A percentile compares a stretch with the other conserved stretches of the same genome.
Evolutionary conservation across 1,284 basidiomycete species (phyloP).

Genomic region (Trametes versicolor): DNA sequence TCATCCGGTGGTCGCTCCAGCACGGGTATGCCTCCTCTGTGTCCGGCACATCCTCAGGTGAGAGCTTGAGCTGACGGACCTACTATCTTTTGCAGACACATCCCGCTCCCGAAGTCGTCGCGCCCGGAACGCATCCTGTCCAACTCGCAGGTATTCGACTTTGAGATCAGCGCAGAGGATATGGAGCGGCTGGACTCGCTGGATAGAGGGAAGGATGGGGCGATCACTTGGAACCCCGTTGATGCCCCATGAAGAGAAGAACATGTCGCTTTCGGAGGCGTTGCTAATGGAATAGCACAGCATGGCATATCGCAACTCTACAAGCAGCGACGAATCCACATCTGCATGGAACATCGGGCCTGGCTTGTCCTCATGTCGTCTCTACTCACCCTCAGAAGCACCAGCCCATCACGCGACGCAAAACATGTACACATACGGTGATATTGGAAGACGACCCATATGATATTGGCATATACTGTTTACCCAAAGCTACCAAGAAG

Average conservation of each 20-base stretch:
- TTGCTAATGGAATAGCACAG: no score
- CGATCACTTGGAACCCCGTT: slow-evolving; percentile 60
- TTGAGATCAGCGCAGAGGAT: slow-evolving; percentile 58
- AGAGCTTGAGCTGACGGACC: not conserved
- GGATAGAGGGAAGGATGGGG: slow-evolving; percentile 55
- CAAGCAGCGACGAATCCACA: no score
- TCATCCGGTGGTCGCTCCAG: slow-evolving; percentile 78
- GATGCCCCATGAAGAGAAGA: slow-evolving; percentile 35
- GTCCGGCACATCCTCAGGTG: not conserved
- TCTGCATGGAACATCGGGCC: no score
- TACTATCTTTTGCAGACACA: slow-evolving; percentile 45
- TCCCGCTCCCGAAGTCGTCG: slow-evolving; percentile 64
- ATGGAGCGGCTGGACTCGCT: slow-evolving; percentile 57
- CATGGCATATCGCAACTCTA: no score
- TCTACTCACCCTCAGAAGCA: no score
- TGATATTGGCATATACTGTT: no score
- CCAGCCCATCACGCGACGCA: no score
- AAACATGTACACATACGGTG: no score
- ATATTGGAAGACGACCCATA: no score
- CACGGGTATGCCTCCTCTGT: slow-evolving; percentile 45
- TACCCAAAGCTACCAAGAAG: no score
- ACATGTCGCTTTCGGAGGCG: no score
- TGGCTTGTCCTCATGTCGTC: no score
- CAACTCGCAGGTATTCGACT: slow-evolving; percentile 63
- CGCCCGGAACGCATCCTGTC: slow-evolving; percentile 56